Conservation (phyloP, 345 rosid genomes). For the Eucalyptus albens region DNA sequence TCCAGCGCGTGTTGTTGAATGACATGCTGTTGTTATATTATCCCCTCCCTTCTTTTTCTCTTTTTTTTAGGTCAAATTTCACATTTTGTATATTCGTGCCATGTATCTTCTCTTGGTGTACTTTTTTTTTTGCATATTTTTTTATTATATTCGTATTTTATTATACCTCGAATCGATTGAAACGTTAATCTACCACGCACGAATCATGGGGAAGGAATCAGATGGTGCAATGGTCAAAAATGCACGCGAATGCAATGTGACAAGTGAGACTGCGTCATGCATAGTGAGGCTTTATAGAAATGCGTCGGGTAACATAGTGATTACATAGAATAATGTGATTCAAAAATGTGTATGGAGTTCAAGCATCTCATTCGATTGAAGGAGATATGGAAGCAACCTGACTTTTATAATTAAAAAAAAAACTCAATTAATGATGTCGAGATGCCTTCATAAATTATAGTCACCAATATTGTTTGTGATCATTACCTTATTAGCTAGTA, state of each 20-base stretch:
- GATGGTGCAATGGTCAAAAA: neutral
- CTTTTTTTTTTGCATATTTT: neutral
- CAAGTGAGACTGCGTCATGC: neutral
- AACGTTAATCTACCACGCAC: neutral
- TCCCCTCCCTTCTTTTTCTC: neutral
- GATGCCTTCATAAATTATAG: neutral
- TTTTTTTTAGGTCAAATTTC: neutral
- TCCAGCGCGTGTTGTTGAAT: neutral
- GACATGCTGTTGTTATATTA: neutral
- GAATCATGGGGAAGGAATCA: neutral
- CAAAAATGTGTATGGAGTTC: neutral
- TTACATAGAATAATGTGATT: neutral
- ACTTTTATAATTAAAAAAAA: neutral
- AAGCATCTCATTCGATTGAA: accelerated
- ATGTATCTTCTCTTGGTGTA: neutral
- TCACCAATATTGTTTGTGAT: neutral
- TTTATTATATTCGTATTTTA: neutral
- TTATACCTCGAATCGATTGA: neutral
- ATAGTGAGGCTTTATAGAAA: neutral
- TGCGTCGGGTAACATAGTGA: accelerated
- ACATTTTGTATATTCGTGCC: neutral
- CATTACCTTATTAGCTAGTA: neutral
- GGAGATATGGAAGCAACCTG: neutral
- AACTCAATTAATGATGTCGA: accelerated
- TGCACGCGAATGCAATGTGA: neutral